Conservation (phyloP, 2,329 filamentous ascomycete genomes). For the Didymella keratinophila region DNA sequence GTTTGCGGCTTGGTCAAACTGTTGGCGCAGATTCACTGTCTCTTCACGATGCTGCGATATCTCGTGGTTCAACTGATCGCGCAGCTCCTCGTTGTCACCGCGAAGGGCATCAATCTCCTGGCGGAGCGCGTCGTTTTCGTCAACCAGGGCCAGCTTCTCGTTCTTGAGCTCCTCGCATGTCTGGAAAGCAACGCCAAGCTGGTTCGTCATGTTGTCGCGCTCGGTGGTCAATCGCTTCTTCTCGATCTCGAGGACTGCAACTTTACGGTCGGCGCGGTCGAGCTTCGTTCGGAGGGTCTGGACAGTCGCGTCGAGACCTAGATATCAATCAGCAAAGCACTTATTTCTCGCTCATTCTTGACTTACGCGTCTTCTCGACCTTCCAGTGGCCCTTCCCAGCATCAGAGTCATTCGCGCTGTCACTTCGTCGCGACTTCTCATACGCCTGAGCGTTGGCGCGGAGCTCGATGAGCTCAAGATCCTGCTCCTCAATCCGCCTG, state of each 20-base stretch:
- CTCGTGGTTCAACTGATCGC: constrained; percentile 44
- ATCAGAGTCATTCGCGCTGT: constrained; percentile 61
- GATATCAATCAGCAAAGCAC: constrained; percentile 21
- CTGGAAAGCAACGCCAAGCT: constrained; percentile 67
- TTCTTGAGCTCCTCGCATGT: constrained; percentile 61
- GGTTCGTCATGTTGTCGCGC: constrained; percentile 69
- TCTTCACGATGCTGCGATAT: constrained; percentile 46
- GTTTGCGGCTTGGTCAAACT: constrained; percentile 45
- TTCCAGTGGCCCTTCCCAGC: constrained; percentile 49
- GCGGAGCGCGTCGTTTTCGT: constrained; percentile 49
- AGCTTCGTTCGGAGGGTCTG: constrained; percentile 67
- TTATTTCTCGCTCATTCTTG: background rate
- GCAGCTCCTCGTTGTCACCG: constrained; percentile 46
- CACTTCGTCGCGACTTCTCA: constrained; percentile 52
- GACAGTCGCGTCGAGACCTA: constrained; percentile 67
- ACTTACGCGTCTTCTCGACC: constrained; percentile 66
- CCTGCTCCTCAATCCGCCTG: constrained; percentile 59
- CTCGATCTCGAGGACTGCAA: constrained; percentile 68
- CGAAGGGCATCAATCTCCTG: constrained; percentile 47
- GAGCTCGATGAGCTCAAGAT: constrained; percentile 61
- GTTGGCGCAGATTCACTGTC: constrained; percentile 44
- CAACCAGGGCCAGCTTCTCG: constrained; percentile 52
- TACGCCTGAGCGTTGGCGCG: constrained; percentile 56
- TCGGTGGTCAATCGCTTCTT: constrained; percentile 69
- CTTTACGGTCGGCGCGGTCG: constrained; percentile 68